These are phyloP conservation scores for Penicillium steckii DNA, from an alignment of 495 filamentous ascomycete genomes.

Conservation along the genomic window DNA sequence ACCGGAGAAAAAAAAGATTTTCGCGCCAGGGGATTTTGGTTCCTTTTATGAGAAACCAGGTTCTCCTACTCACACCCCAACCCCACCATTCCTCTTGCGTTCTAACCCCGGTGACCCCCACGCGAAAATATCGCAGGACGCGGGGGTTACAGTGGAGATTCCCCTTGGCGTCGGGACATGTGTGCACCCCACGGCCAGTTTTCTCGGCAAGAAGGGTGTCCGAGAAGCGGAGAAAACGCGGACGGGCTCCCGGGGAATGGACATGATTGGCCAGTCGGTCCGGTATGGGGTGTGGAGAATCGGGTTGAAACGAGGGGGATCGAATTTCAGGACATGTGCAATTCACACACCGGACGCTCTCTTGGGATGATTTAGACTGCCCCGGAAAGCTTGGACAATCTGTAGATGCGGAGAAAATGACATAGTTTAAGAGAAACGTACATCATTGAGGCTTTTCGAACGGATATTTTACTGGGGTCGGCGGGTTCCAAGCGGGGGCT, in stretches of 20 bases:
- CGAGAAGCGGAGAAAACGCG: constrained; percentile 5
- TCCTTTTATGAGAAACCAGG: neutral
- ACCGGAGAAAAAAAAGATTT: neutral
- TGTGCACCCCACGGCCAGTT: constrained; percentile 1
- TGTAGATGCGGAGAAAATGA: constrained; percentile 1
- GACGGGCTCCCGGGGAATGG: neutral
- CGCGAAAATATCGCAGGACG: constrained; percentile 15
- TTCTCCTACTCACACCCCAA: neutral
- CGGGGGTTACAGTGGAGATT: constrained; percentile 17
- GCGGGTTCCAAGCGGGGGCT: constrained; percentile 7
- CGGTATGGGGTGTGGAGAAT: constrained; percentile 4
- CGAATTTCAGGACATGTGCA: neutral
- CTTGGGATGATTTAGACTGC: neutral
- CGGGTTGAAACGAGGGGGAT: constrained; percentile 5
- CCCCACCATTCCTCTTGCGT: constrained; percentile 6
- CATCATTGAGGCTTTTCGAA: neutral
- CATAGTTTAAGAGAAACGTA: neutral
- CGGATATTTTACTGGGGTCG: neutral
- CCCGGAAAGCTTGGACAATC: constrained; percentile 1
- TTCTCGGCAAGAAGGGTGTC: constrained; percentile 5
- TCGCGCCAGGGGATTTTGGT: constrained; percentile 1
- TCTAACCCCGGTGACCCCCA: constrained; percentile 16
- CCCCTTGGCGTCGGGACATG: constrained; percentile 1
- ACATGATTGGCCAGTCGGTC: constrained; percentile 9
- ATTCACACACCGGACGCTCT: neutral